These are phyloP conservation scores for Parathielavia hyrcaniae DNA, from an alignment of 495 filamentous ascomycete species.

Conservation along the genomic window DNA sequence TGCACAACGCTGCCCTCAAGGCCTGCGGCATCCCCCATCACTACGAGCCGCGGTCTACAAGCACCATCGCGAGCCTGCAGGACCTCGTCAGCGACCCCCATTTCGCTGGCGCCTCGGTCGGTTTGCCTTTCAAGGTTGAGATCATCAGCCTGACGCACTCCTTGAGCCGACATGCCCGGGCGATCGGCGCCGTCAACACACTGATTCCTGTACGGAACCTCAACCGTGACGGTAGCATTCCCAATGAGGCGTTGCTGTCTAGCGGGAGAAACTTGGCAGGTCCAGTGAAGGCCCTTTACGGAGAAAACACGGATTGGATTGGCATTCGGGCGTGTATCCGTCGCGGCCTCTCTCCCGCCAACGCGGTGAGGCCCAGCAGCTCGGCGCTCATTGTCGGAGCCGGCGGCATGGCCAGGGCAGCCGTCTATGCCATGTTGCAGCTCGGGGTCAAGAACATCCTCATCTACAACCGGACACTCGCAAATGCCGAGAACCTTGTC, in stretches of 20 bases:
- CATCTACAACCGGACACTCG: conserved; percentile 59
- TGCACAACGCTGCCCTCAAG: conserved; percentile 66
- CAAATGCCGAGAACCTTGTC: conserved; percentile 57
- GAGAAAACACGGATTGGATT: conserved; percentile 76
- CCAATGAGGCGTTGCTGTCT: conserved; percentile 51
- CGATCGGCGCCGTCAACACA: conserved; percentile 71
- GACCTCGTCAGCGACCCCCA: conserved; percentile 54
- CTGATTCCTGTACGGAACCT: conserved; percentile 61
- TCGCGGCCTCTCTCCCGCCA: conserved; percentile 66
- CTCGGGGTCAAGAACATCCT: conserved; percentile 68
- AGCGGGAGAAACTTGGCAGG: conserved; percentile 56
- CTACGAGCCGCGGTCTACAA: conserved; percentile 55
- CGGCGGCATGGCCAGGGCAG: conserved; percentile 69
- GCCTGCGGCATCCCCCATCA: conserved; percentile 61
- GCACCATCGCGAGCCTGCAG: conserved; percentile 53
- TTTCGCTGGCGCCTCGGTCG: conserved; percentile 67
- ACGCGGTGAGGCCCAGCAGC: conserved; percentile 59
- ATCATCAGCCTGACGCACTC: conserved; percentile 58
- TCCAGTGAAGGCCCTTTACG: conserved; percentile 59
- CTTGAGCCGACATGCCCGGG: conserved; percentile 63
- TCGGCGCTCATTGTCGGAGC: conserved; percentile 66
- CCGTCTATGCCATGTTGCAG: conserved; percentile 68
- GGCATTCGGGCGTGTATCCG: conserved; percentile 58
- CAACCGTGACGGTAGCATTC: conserved; percentile 51
- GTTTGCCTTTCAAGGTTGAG: conserved; percentile 65